Evolutionary conservation across 306 rosid genomes (phyloP).

Genomic region (Castanea crenata): DNA sequence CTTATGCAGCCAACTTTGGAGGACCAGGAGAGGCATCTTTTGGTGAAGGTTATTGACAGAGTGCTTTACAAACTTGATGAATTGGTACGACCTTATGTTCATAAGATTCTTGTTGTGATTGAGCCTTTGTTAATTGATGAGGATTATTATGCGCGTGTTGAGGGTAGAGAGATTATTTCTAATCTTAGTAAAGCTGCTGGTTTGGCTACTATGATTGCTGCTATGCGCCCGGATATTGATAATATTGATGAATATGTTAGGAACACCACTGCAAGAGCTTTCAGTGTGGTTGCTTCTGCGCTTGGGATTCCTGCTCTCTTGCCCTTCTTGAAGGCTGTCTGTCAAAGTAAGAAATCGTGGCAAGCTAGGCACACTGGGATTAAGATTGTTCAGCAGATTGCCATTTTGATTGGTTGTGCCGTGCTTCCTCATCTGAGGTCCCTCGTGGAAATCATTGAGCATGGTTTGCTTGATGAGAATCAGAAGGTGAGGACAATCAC

Average conservation of each 20-base stretch:
- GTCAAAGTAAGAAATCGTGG: conserved; percentile 99
- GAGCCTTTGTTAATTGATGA: conserved; percentile 94
- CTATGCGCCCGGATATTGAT: conserved; percentile 98
- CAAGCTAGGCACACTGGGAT: conserved; percentile 97
- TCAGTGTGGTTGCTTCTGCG: conserved; percentile 96
- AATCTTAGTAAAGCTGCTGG: conserved; percentile 99
- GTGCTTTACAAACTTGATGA: conserved; percentile 95
- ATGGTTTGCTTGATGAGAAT: conserved; percentile 89
- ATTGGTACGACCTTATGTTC: conserved; percentile 90
- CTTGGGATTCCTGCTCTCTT: conserved; percentile 91
- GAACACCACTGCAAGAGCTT: conserved; percentile 93
- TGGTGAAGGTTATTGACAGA: conserved; percentile 83
- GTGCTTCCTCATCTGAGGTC: conserved; percentile 89
- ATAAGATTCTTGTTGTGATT: conserved; percentile 94
- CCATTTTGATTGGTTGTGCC: conserved; percentile 92
- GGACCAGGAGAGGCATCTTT: conserved; percentile 79
- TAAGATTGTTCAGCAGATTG: conserved; percentile 97
- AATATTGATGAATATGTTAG: conserved; percentile 93
- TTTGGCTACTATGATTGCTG: conserved; percentile 97
- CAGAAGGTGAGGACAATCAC: conserved; percentile 96
- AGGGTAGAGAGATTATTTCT: conserved; percentile 91
- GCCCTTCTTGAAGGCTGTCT: conserved; percentile 91
- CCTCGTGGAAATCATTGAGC: conserved; percentile 87
- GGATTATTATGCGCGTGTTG: conserved; percentile 96
- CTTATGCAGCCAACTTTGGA: conserved; percentile 82